These are phyloP conservation scores for Fusarium proliferatum DNA, from an alignment of 2,329 filamentous ascomycete species.

Conservation along the genomic window DNA sequence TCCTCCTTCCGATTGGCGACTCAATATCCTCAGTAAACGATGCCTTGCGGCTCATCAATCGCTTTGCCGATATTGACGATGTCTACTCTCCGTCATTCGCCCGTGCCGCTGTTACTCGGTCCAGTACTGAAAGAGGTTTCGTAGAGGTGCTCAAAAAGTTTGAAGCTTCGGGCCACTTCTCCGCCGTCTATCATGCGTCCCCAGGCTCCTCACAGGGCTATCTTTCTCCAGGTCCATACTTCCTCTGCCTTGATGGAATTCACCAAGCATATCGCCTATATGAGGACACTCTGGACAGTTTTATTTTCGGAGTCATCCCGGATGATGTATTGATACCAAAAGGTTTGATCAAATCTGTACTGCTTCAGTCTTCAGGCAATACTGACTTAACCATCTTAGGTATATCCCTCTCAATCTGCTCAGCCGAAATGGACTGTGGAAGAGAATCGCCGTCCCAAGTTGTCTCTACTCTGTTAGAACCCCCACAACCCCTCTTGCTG, in stretches of 20 bases:
- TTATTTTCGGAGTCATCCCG: neutral
- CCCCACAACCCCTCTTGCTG: rapidly evolving
- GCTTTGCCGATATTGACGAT: neutral
- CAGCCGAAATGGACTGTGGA: neutral
- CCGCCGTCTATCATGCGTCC: neutral
- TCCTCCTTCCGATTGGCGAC: rapidly evolving
- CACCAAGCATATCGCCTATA: neutral
- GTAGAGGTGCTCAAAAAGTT: rapidly evolving
- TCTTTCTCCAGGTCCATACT: neutral
- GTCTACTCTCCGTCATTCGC: neutral
- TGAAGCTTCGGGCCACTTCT: neutral
- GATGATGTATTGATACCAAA: neutral
- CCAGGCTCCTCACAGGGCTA: rapidly evolving
- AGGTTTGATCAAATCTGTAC: rapidly evolving
- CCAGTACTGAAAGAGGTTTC: too few species aligned
- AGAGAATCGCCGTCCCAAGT: rapidly evolving
- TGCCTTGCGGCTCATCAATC: neutral
- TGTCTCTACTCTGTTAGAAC: rapidly evolving
- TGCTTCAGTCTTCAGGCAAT: too few species aligned
- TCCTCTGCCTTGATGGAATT: neutral
- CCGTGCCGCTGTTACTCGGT: rapidly evolving
- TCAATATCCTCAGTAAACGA: rapidly evolving
- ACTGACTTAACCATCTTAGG: rapidly evolving
- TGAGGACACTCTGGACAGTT: neutral
- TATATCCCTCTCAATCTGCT: neutral